Evolutionary conservation across 2,329 filamentous ascomycete species (phyloP).

Genomic region (Parascedosporium putredinis): DNA sequence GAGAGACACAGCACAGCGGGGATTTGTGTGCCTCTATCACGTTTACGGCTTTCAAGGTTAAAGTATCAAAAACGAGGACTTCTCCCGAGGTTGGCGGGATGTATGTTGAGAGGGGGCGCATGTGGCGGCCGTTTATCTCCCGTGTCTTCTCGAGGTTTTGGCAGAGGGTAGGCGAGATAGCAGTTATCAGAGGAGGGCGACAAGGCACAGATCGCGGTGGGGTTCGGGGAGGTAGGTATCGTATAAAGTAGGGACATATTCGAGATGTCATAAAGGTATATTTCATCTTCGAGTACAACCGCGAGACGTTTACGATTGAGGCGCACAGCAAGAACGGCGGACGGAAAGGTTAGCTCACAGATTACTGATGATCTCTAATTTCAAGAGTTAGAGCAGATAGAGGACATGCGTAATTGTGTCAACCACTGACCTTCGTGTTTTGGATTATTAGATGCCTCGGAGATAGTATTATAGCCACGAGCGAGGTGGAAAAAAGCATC

Average conservation of each 20-base stretch:
- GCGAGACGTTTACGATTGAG: slow-evolving; percentile 90
- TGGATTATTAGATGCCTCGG: slow-evolving; percentile 89
- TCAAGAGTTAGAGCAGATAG: slow-evolving; percentile 12
- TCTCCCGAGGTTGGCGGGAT: slow-evolving; percentile 80
- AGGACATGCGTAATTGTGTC: not conserved
- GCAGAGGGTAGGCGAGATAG: slow-evolving; percentile 88
- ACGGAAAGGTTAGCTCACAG: slow-evolving; percentile 96
- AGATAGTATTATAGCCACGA: slow-evolving; percentile 87
- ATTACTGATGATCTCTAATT: slow-evolving; percentile 64
- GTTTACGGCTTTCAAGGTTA: slow-evolving; percentile 84
- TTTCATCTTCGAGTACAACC: slow-evolving; percentile 88
- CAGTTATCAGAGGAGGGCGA: slow-evolving; percentile 93
- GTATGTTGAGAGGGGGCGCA: slow-evolving; percentile 72
- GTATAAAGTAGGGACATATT: slow-evolving; percentile 94
- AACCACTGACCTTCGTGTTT: slow-evolving; percentile 72
- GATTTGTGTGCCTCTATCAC: slow-evolving; percentile 92
- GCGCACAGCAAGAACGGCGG: slow-evolving; percentile 87
- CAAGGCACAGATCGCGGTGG: slow-evolving; percentile 79
- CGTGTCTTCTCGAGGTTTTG: slow-evolving; percentile 55
- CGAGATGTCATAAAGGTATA: slow-evolving; percentile 97
- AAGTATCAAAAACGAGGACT: slow-evolving; percentile 83
- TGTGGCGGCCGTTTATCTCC: slow-evolving; percentile 59
- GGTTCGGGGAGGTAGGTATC: slow-evolving; percentile 89
- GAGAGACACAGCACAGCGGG: slow-evolving; percentile 76
- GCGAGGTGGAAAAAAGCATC: slow-evolving; percentile 96